phyloP scores from a whole-genome alignment of 495 filamentous ascomycete genomes.

The Podospora pseudoanserina region DNA sequence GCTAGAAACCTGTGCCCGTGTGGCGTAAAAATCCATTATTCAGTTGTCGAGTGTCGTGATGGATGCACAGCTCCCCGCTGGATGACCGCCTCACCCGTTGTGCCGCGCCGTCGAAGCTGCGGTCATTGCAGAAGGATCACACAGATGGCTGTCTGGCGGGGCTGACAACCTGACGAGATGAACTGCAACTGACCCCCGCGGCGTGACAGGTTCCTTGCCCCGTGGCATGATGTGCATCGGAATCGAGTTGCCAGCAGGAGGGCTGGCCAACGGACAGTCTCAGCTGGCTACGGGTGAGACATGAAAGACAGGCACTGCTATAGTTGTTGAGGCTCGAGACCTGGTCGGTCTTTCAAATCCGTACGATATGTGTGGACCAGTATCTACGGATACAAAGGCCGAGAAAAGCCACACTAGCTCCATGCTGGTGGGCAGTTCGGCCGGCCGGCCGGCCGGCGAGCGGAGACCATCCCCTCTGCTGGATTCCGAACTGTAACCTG shows the following conservation, averaged over 20 bases:
- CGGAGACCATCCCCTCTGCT: neutral
- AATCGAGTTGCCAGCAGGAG: slow-evolving; percentile 1
- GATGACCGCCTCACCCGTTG: slow-evolving; percentile 8
- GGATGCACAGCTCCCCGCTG: neutral
- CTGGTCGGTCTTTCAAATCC: neutral
- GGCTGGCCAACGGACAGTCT: neutral
- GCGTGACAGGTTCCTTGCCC: slow-evolving; percentile 18
- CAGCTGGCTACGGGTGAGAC: neutral
- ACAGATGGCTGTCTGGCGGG: neutral
- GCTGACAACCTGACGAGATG: neutral
- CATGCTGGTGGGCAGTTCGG: neutral
- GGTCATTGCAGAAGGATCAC: slow-evolving; percentile 3
- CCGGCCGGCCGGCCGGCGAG: no score
- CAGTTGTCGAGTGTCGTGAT: neutral
- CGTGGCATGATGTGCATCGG: slow-evolving; percentile 32
- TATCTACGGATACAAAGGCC: neutral
- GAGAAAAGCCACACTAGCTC: neutral
- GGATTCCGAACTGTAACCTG: neutral
- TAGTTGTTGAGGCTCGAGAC: neutral
- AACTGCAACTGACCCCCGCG: slow-evolving; percentile 14
- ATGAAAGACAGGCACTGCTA: neutral
- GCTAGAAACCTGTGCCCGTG: neutral
- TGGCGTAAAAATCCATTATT: neutral
- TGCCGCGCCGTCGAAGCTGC: neutral
- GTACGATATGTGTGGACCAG: neutral